phyloP scores from a whole-genome alignment of 192 early-diverging fungal genomes.

The Borealophlyctis nickersoniae region DNA sequence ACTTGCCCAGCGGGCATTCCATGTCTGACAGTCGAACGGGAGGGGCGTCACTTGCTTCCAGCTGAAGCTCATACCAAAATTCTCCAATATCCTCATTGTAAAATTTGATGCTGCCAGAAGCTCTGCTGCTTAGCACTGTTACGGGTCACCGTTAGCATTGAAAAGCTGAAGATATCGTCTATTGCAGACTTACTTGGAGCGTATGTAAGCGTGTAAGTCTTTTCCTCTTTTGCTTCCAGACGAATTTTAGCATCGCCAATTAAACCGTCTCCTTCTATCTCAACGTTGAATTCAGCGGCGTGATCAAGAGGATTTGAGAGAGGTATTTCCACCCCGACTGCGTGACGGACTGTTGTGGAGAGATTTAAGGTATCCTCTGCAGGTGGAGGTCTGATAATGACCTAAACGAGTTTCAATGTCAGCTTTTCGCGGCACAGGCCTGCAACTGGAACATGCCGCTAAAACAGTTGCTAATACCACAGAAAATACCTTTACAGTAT shows the following conservation, averaged over 20 bases:
- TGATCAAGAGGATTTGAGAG: slow-evolving; percentile 41
- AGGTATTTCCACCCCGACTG: slow-evolving; percentile 30
- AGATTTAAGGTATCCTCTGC: slow-evolving; percentile 33
- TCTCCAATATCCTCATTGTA: slow-evolving; percentile 42
- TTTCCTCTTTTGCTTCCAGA: slow-evolving; percentile 28
- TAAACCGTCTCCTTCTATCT: slow-evolving; percentile 35
- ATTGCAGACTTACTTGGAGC: slow-evolving; percentile 37
- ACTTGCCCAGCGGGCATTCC: slow-evolving; percentile 47
- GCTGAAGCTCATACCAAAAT: slow-evolving; percentile 48
- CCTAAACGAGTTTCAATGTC: no score
- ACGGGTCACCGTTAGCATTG: neutral
- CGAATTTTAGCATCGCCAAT: slow-evolving; percentile 20
- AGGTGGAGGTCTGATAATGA: slow-evolving; percentile 32
- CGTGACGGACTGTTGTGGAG: slow-evolving; percentile 27
- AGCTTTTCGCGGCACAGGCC: no score
- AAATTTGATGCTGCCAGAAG: slow-evolving; percentile 38
- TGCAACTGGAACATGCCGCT: no score
- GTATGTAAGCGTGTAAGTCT: slow-evolving; percentile 34
- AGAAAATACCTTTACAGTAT: slow-evolving; percentile 28
- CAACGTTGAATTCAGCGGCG: slow-evolving; percentile 24
- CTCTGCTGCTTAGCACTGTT: slow-evolving; percentile 28
- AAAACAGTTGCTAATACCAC: no score
- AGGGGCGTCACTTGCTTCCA: slow-evolving; percentile 40
- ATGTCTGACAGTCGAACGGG: slow-evolving; percentile 33
- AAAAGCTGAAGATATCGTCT: neutral